These are phyloP conservation scores for Rhizoclosmatium globosum DNA, from an alignment of 192 early-diverging fungal genomes.

Conservation along the genomic window DNA sequence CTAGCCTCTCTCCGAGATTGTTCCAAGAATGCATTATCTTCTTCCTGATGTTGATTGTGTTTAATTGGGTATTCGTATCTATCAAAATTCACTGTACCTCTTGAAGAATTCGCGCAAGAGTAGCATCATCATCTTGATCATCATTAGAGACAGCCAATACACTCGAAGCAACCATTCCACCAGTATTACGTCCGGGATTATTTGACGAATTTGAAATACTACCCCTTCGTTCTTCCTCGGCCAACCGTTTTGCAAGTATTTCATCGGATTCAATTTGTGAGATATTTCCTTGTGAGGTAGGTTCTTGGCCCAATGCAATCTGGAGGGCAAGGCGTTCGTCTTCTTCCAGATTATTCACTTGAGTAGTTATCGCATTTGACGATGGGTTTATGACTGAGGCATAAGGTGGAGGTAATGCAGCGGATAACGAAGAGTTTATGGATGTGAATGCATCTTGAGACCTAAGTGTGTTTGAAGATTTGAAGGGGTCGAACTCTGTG, in stretches of 20 bases:
- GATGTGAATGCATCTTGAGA: too few relatives aligned
- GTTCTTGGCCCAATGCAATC: background rate
- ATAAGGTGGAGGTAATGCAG: too few relatives aligned
- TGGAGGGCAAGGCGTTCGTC: background rate
- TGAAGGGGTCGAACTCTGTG: conserved; percentile 16
- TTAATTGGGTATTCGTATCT: too few relatives aligned
- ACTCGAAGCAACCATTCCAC: too few relatives aligned
- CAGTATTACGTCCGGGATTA: too few relatives aligned
- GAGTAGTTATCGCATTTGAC: too few relatives aligned
- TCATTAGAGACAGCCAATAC: background rate
- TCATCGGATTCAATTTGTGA: background rate
- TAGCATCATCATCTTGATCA: background rate
- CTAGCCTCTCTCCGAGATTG: too few relatives aligned
- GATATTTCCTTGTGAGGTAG: background rate
- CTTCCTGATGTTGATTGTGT: background rate
- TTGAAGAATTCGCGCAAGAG: conserved; percentile 4
- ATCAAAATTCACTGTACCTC: background rate
- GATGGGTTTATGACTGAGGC: too few relatives aligned
- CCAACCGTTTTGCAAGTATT: background rate
- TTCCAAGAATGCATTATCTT: background rate
- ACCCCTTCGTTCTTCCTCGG: background rate
- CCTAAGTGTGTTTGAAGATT: background rate
- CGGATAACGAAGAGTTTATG: too few relatives aligned
- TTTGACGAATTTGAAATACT: too few relatives aligned
- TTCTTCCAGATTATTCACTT: background rate